Conservation (phyloP, 208 protist genomes). For the Wallacemonas rigidus region DNA sequence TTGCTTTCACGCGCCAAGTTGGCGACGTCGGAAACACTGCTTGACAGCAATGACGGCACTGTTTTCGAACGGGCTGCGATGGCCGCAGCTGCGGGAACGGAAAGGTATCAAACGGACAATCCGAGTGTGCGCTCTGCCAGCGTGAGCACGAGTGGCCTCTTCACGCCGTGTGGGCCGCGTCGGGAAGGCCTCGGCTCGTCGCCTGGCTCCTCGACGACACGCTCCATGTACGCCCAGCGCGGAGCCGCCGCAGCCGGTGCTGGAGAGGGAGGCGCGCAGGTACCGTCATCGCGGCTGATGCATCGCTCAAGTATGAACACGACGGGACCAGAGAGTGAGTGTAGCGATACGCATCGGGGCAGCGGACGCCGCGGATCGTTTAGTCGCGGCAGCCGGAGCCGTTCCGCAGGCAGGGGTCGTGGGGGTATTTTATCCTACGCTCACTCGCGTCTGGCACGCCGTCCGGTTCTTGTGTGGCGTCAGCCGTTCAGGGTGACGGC, state of each 20-base stretch:
- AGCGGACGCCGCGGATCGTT: background rate
- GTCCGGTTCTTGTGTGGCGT: constrained; percentile 43
- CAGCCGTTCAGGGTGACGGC: constrained; percentile 31
- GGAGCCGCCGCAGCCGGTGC: too few species aligned
- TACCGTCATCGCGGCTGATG: too few species aligned
- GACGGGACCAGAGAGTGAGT: background rate
- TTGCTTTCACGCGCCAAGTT: background rate
- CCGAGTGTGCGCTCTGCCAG: background rate
- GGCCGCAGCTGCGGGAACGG: background rate
- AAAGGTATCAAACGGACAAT: background rate
- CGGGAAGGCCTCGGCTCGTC: background rate
- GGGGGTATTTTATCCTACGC: constrained; percentile 17
- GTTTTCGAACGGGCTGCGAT: background rate
- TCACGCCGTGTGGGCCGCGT: background rate
- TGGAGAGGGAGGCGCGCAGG: too few species aligned
- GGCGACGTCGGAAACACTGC: background rate
- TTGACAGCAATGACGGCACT: background rate
- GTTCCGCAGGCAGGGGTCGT: background rate
- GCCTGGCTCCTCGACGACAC: too few species aligned
- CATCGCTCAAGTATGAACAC: too few species aligned
- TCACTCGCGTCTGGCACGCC: constrained; percentile 16
- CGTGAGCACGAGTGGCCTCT: background rate
- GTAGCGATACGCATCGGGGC: constrained; percentile 13
- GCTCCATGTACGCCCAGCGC: too few species aligned
- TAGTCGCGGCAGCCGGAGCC: background rate